A percentile compares a stretch with the other conserved stretches of the same genome.
These are phyloP conservation scores for Mucor indicus DNA, from an alignment of 371 early-diverging fungal species.

Conservation along the genomic window DNA sequence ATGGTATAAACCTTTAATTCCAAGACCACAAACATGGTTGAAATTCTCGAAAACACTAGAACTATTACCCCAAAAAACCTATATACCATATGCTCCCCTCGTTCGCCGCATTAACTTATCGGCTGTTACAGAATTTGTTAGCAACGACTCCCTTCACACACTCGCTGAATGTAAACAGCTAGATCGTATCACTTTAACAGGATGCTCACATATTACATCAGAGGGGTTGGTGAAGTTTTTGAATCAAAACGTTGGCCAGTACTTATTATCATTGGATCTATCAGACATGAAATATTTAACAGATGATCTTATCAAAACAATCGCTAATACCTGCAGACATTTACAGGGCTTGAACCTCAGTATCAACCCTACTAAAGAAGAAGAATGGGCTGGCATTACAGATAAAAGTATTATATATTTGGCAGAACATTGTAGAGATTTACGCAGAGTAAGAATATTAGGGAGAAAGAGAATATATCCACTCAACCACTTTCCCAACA, in stretches of 20 bases:
- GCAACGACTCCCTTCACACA: constrained; percentile 33
- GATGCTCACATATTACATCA: constrained; percentile 48
- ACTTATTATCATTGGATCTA: constrained; percentile 42
- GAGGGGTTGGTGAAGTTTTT: constrained; percentile 42
- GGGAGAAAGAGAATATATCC: background rate
- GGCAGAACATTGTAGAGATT: constrained; percentile 31
- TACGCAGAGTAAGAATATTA: constrained; percentile 48
- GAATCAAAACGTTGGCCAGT: constrained; percentile 15
- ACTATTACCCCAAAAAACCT: constrained; percentile 6
- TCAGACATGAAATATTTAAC: constrained; percentile 38
- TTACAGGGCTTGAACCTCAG: constrained; percentile 47
- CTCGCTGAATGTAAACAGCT: constrained; percentile 48
- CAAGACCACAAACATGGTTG: constrained; percentile 23
- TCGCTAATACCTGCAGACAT: constrained; percentile 35
- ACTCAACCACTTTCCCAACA: background rate
- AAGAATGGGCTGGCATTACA: constrained; percentile 28
- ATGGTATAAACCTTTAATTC: constrained; percentile 51
- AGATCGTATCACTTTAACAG: constrained; percentile 58
- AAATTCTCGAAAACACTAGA: constrained; percentile 22
- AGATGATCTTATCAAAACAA: constrained; percentile 27
- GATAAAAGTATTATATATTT: constrained; percentile 37
- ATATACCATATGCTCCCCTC: constrained; percentile 48
- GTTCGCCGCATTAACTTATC: constrained; percentile 64
- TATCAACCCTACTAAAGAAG: constrained; percentile 28
- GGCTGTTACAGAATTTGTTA: constrained; percentile 42